phyloP scores from a whole-genome alignment of 2,329 filamentous ascomycete genomes.

The Fusarium sp. region DNA sequence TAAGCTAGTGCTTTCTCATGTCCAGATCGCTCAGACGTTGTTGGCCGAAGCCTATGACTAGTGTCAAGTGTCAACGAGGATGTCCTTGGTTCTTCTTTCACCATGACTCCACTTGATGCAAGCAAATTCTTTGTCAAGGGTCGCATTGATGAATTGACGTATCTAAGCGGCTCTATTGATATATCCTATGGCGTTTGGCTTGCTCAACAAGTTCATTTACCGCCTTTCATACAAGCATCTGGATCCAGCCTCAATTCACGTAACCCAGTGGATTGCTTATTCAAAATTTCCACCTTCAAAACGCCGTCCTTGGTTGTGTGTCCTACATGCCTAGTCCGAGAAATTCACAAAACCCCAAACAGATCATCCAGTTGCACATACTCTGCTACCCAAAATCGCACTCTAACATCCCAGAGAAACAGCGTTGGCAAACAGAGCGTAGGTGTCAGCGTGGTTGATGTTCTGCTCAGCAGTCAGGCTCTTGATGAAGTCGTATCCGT shows the following conservation, averaged over 20 bases:
- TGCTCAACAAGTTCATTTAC: not conserved
- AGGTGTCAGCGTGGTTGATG: conserved; percentile 72
- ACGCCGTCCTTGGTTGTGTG: not conserved
- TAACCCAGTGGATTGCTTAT: not conserved
- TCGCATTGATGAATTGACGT: not conserved
- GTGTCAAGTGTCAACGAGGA: conserved; percentile 4
- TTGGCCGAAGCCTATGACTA: not conserved
- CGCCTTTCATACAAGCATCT: not conserved
- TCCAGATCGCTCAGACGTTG: conserved; percentile 5
- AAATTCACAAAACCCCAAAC: not conserved
- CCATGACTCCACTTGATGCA: not conserved
- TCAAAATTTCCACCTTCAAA: not conserved
- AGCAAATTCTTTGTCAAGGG: conserved; percentile 1
- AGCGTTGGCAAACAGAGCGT: conserved; percentile 42
- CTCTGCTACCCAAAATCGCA: not conserved
- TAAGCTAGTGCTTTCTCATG: conserved; percentile 14
- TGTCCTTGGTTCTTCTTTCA: conserved; percentile 6
- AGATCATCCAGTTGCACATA: not conserved
- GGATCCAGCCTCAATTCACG: not conserved
- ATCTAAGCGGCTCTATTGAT: not conserved
- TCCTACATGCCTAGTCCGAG: not conserved
- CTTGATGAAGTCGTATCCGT: conserved; percentile 63
- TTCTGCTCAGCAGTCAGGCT: conserved; percentile 61
- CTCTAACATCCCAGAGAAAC: conserved; percentile 50
- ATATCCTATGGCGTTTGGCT: not conserved